These are phyloP conservation scores for Salix arbutifolia DNA, from an alignment of 345 rosid genomes.

Conservation along the genomic window DNA sequence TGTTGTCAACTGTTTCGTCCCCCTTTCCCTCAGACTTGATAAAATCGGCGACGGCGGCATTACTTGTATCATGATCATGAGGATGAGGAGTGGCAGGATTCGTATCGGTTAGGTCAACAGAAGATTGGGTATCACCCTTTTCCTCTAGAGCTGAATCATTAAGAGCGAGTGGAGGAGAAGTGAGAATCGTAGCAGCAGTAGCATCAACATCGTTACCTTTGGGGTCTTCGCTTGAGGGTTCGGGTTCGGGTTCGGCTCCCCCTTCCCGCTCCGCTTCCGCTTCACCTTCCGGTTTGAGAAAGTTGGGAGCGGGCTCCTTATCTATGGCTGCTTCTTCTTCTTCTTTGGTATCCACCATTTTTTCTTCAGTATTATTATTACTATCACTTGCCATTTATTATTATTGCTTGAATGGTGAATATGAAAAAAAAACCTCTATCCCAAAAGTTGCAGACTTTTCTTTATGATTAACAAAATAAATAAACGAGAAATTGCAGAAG, in stretches of 20 bases:
- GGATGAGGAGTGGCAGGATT: too few species aligned
- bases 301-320: neutral
- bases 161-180: too few species aligned
- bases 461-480: too few species aligned
- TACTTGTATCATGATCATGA: neutral
- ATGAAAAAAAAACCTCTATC: too few species aligned
- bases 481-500: too few species aligned
- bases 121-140: too few species aligned
- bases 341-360: slow-evolving; percentile 15
- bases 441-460: too few species aligned
- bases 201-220: neutral
- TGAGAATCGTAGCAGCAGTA: neutral
- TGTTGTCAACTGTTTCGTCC: neutral
- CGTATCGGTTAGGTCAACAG: too few species aligned
- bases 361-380: neutral
- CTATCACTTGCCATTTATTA: neutral
- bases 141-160: too few species aligned
- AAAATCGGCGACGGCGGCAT: neutral
- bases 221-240: too few species aligned
- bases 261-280: slow-evolving; percentile 12
- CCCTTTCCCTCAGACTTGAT: slow-evolving; percentile 9
- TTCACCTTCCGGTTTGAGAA: neutral
- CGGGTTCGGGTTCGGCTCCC: too few species aligned
- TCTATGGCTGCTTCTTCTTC: slow-evolving; percentile 10
- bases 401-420: too few species aligned